phyloP scores from a whole-genome alignment of 805 yeast species.

The Barnettozyma sp. region DNA sequence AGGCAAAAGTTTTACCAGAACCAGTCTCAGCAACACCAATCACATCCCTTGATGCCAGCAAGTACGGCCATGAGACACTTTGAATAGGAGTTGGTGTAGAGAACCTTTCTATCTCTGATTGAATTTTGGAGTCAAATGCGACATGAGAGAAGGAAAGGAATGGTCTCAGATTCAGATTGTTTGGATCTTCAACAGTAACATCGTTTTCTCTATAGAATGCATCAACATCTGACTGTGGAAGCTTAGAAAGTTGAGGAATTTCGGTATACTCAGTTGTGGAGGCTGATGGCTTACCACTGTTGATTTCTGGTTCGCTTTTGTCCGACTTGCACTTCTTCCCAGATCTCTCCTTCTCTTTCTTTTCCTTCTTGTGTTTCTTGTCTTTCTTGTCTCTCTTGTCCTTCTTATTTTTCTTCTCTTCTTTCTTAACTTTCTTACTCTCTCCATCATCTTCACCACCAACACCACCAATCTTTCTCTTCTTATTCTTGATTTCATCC shows the following conservation, averaged over 20 bases:
- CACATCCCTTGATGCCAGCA: constrained; percentile 73
- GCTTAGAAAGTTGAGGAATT: constrained; percentile 31
- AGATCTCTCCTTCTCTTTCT: constrained; percentile 29
- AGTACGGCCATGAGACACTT: constrained; percentile 89
- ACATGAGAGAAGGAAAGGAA: constrained; percentile 61
- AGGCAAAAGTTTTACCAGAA: constrained; percentile 95
- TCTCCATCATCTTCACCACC: constrained; percentile 18
- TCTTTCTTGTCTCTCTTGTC: constrained; percentile 29
- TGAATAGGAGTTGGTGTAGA: constrained; percentile 95
- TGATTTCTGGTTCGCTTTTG: constrained; percentile 27
- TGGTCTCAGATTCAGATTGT: constrained; percentile 51
- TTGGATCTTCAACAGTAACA: constrained; percentile 71
- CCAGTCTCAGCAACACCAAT: constrained; percentile 99
- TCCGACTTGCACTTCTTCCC: constrained; percentile 32
- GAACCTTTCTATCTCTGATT: constrained; percentile 58
- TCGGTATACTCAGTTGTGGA: constrained; percentile 28
- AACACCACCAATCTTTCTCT: constrained; percentile 19
- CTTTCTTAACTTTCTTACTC: constrained; percentile 21
- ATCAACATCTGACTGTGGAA: constrained; percentile 51
- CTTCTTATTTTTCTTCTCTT: constrained; percentile 33
- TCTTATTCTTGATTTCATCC: constrained; percentile 23
- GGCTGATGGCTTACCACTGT: constrained; percentile 5
- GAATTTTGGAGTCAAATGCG: constrained; percentile 47
- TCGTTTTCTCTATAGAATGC: constrained; percentile 63
- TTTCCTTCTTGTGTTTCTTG: constrained; percentile 19